These are phyloP conservation scores for Coniosporium tulheliwenetii DNA, from an alignment of 2,329 filamentous ascomycete genomes.

Conservation along the genomic window DNA sequence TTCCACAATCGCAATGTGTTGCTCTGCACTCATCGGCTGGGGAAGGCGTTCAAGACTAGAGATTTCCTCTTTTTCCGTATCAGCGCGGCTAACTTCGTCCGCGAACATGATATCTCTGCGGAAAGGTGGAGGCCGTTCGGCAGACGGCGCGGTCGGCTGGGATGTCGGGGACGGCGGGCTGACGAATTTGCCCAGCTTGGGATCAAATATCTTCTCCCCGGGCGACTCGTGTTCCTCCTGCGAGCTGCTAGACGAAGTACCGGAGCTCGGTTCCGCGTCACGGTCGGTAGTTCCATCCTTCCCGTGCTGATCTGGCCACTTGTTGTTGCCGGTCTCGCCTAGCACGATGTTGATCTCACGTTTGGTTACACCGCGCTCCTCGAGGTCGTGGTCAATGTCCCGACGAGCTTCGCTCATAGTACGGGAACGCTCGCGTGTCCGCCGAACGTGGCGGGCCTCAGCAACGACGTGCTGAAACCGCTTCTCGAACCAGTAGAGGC, in stretches of 20 bases:
- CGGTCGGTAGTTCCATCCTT: conserved; percentile 19
- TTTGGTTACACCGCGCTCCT: conserved; percentile 49
- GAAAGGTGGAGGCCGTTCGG: conserved; percentile 10
- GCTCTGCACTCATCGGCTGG: conserved; percentile 43
- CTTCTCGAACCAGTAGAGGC: conserved; percentile 97
- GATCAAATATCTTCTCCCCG: no score
- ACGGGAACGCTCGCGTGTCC: conserved; percentile 44
- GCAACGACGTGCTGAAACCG: conserved; percentile 72
- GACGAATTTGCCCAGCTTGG: no score
- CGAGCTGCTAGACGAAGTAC: not conserved
- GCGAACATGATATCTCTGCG: conserved; percentile 50
- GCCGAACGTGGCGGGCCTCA: conserved; percentile 52
- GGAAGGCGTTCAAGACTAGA: conserved; percentile 31
- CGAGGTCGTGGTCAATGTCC: conserved; percentile 30
- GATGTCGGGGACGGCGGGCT: conserved; percentile 3
- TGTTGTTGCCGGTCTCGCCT: conserved; percentile 44
- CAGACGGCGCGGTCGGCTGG: not conserved
- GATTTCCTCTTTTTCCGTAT: conserved; percentile 37
- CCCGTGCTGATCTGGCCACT: conserved; percentile 21
- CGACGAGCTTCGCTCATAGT: conserved; percentile 30
- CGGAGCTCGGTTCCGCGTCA: conserved; percentile 13
- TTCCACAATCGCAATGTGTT: conserved; percentile 79
- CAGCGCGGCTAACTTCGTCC: conserved; percentile 46
- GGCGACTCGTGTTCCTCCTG: not conserved
- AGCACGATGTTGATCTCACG: conserved; percentile 47